A percentile compares a stretch with the other conserved stretches of the same genome.
These are phyloP conservation scores for Infundibulicybe gibba DNA, from an alignment of 768 basidiomycete genomes.

Conservation along the genomic window DNA sequence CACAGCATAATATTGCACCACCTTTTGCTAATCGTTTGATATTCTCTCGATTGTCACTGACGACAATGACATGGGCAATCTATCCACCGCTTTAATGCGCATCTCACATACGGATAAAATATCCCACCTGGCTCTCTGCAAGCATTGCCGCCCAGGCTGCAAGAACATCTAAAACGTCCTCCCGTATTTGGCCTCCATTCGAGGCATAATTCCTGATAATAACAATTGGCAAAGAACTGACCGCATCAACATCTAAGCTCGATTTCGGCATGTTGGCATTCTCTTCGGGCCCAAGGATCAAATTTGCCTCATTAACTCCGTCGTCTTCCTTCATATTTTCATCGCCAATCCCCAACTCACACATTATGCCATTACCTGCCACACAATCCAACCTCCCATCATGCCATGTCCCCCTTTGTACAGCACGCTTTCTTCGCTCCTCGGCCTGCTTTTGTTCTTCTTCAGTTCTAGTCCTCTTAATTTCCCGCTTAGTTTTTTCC, in stretches of 20 bases:
- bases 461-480: conserved; percentile 32
- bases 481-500: conserved; percentile 33
- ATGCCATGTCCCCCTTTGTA: conserved; percentile 72
- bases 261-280: conserved; percentile 16
- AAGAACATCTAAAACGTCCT: conserved; percentile 72
- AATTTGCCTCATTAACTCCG: conserved; percentile 3
- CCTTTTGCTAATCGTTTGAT: conserved; percentile 82
- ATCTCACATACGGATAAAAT: neutral
- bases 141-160: conserved; percentile 83
- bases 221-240: conserved; percentile 77
- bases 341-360: conserved; percentile 81
- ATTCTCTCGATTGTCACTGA: conserved; percentile 89
- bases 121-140: conserved; percentile 69
- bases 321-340: conserved; percentile 44
- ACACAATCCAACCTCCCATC: conserved; percentile 84
- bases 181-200: conserved; percentile 51
- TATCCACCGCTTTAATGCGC: conserved; percentile 21
- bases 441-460: conserved; percentile 34
- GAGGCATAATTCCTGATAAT: conserved; percentile 77
- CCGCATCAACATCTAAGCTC: conserved; percentile 44
- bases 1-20: conserved; percentile 16
- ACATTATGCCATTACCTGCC: conserved; percentile 83
- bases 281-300: conserved; percentile 8
- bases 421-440: conserved; percentile 36
- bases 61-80: conserved; percentile 89